Evolutionary conservation across 1,284 basidiomycete genomes (phyloP), one percentile per base, ranked within the genome.

Genomic region (Naganishia sp.): DNA sequence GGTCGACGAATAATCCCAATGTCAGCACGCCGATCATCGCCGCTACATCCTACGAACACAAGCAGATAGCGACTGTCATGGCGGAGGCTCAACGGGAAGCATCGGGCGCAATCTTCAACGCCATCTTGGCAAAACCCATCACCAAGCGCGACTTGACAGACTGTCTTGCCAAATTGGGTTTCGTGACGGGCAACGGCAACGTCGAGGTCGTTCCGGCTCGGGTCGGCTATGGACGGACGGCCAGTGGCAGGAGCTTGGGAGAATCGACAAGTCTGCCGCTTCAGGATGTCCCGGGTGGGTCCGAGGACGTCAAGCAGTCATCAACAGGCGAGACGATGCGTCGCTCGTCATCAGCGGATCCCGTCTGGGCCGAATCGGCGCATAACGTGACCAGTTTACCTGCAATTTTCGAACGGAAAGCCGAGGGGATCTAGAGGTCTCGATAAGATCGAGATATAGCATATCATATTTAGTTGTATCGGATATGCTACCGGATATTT

Each of bases 91-190:
- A 85, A 21, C 82, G 82, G 35, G 88, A 90, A 69, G 81, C 83
- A 25, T 83, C 80, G 65, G 76, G 78, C 35, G 84, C 85, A 58
- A 80, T 95, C 51, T 97, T 96, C 79, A 85, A 90, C 6, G 92
- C 90, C 1, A 89, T 90, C 42, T 82, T 97, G 39, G 82, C 88
- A 61, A 96, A 96, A 80, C 94, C 93, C 0, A 82, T 96, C 71
- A 88, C 90, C 76, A 93, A 93, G 79, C 84, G 86, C 21, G 91
- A 93, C 75, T 82, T 96, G 41, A 81, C 94, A 58, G 85, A 73
- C 83, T 68, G 88, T 86, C 68, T 90, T 88, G 86, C 87, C n/a
- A 77, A 89, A 75, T 84, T 95, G 47, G 92, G 93, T 31, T 95
- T 95, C 84, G 65, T 74, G 25, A 58, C 64, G 55, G 55, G 47